phyloP scores from a whole-genome alignment of 768 basidiomycete genomes.

The Tricholoma terreum region DNA sequence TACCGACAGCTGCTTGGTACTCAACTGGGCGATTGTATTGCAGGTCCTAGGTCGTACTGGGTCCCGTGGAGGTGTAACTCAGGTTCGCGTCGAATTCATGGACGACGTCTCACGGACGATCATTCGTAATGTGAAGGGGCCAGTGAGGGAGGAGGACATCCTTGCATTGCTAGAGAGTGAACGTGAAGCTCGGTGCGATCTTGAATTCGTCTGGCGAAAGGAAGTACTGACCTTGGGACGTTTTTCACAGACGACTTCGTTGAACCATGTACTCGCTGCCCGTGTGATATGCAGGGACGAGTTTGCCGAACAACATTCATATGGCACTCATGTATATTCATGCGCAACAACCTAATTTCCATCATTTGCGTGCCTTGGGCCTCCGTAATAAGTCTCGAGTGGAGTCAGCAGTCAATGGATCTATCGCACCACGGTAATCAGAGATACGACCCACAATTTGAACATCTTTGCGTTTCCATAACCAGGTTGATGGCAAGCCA shows the following conservation, averaged over 20 bases:
- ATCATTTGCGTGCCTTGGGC: too few species aligned
- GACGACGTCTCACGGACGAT: constrained; percentile 94
- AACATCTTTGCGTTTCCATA: too few species aligned
- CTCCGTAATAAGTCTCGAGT: too few species aligned
- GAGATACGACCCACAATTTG: too few species aligned
- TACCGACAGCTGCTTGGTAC: neutral
- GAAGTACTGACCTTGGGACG: neutral
- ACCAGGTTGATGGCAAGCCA: too few species aligned
- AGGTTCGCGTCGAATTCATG: constrained; percentile 99
- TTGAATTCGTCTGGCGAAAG: neutral
- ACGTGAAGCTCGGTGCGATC: constrained; percentile 95
- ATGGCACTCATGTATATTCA: neutral
- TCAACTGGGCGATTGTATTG: constrained; percentile 6
- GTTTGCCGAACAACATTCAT: neutral
- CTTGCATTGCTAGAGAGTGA: constrained; percentile 96
- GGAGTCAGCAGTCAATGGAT: too few species aligned
- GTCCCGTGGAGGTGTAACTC: constrained; percentile 97
- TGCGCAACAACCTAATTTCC: too few species aligned
- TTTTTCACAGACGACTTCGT: constrained; percentile 34
- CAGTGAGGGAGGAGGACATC: constrained; percentile 94
- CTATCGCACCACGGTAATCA: too few species aligned
- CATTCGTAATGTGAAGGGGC: constrained; percentile 99
- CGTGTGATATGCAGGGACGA: neutral
- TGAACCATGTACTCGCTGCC: constrained; percentile 8
- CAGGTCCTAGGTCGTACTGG: constrained; percentile 98